Base-by-base conservation (phyloP, 371 early-diverging fungal genomes). In the Apophysomyces elegans region DNA sequence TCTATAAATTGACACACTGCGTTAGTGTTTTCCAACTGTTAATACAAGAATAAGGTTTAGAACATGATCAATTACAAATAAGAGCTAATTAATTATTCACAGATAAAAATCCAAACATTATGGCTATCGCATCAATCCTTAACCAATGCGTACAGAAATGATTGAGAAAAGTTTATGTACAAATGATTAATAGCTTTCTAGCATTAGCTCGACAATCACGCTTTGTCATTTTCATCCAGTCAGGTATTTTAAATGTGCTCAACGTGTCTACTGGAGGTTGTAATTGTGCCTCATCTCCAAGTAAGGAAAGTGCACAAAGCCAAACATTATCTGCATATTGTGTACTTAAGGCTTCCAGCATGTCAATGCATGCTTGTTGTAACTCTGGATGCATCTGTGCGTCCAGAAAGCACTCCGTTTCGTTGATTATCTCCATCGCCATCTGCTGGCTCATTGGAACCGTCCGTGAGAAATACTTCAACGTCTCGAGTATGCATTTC, bases 291-390 rank as follows among this genome's bases (percentile, higher is more conserved):
- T 65, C 32, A 21, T 68, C 36, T n/a, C 63, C 67, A 14, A 70
- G 56, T 54, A 73, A 56, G 2, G 64, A 63, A 26, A 70, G 45
- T 32, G 66, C 56, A 38, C 60, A 66, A 11, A 83, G 37, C 85
- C 85, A 85, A 7, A 82, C 75, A 13, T 73, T 72, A 58, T 85
- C 81, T 0, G 84, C 64, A 46, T 79, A 65, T n/a, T 65, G 69
- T 35, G 54, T 60, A 14, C 67, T 37, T 11, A 83, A 36, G 11
- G 69, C 63, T 2, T 36, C 11, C 36, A 73, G 76, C n/a, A 80
- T 57, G 1, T 47, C 46, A 35, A 68, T 50, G 26, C 76, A 74
- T 4, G 45, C 35, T 37, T 65, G 21, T 60, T 77, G 70, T 37
- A 82, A 60, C 14, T 82, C 72, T 1, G 50, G 62, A 62, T 78